These are phyloP conservation scores for Lepiota brunneoincarnata DNA, from an alignment of 768 basidiomycete species.

Conservation along the genomic window DNA sequence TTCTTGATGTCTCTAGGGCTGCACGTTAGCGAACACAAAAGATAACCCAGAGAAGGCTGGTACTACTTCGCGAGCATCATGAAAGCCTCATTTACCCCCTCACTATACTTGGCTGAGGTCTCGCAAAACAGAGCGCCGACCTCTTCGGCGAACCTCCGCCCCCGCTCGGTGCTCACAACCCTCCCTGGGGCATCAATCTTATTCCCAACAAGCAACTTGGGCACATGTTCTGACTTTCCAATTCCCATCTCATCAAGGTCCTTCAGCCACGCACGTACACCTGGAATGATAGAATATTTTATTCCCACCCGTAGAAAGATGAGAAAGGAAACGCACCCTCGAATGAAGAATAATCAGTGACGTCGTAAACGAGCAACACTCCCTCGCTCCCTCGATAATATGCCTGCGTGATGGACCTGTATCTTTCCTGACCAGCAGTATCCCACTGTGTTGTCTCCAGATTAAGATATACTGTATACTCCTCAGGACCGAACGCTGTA, in stretches of 20 bases:
- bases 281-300: neutral
- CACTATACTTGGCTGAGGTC: constrained; percentile 7
- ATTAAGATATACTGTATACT: neutral
- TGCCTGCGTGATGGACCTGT: neutral
- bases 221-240: neutral
- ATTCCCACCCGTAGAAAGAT: neutral
- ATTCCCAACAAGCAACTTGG: constrained; percentile 7
- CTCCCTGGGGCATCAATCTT: neutral
- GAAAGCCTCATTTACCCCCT: constrained; percentile 3
- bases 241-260: neutral
- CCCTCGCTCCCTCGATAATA: constrained; percentile 9
- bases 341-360: constrained; percentile 7
- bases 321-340: neutral
- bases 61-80: neutral
- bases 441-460: neutral
- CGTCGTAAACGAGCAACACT: constrained; percentile 4
- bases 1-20: constrained; percentile 3
- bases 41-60: neutral
- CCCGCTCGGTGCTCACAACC: constrained; percentile 1
- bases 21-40: neutral
- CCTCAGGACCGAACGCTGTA: neutral
- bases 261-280: constrained; percentile 1
- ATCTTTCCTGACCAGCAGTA: constrained; percentile 11
- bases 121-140: constrained; percentile 6
- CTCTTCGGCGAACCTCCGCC: neutral